phyloP scores from a whole-genome alignment of 352 stramenopile genomes.

The Pythium insidiosum region DNA sequence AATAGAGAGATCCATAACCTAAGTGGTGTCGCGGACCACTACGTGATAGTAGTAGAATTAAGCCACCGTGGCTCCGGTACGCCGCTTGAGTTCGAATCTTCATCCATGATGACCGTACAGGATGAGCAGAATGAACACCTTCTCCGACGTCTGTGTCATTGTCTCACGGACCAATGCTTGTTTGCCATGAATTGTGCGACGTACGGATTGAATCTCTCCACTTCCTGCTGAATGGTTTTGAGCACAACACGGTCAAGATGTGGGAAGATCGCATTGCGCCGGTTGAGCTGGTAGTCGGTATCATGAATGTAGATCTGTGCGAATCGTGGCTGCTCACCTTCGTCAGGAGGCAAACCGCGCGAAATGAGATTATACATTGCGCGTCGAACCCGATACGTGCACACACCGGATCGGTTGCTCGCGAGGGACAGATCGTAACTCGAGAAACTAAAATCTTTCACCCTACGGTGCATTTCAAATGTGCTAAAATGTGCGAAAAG shows the following conservation, averaged over 20 bases:
- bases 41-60: too few species aligned
- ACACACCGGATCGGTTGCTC: slow-evolving; percentile 1
- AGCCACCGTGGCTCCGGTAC: too few species aligned
- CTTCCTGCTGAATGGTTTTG: not conserved
- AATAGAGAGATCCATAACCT: not conserved
- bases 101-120: too few species aligned
- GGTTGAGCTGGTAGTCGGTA: slow-evolving; percentile 4
- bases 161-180: not conserved
- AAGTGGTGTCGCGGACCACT: not conserved
- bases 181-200: slow-evolving; percentile 5
- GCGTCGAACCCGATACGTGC: slow-evolving; percentile 4
- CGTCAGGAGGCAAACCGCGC: not conserved
- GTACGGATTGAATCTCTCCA: slow-evolving; percentile 3
- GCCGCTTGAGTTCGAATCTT: too few species aligned
- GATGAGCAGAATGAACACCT: slow-evolving; percentile 5
- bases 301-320: slow-evolving; percentile 12
- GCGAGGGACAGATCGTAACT: slow-evolving; percentile 2
- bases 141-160: slow-evolving; percentile 3
- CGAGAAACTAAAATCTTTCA: not conserved
- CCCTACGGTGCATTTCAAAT: too few species aligned
- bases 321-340: slow-evolving; percentile 2
- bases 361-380: slow-evolving; percentile 6
- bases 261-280: not conserved
- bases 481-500: too few species aligned
- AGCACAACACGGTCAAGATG: slow-evolving; percentile 4